These are phyloP conservation scores for Lepiota subincarnata DNA, from an alignment of 768 basidiomycete species.

Conservation along the genomic window DNA sequence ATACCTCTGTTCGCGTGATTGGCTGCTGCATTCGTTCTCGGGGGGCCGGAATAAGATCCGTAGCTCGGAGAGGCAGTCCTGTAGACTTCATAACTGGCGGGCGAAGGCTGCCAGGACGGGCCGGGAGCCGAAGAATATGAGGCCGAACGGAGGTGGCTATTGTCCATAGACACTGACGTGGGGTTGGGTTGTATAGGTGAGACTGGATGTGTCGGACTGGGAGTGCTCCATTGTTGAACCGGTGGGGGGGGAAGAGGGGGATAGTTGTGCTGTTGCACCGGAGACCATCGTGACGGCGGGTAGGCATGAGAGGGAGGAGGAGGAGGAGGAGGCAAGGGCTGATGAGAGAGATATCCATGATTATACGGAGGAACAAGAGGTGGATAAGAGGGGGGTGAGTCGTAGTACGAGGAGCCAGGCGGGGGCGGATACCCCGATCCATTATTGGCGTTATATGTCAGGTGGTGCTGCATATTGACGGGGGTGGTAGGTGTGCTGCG, in stretches of 20 bases:
- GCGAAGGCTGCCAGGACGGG: constrained; percentile 6
- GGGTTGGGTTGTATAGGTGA: constrained; percentile 24
- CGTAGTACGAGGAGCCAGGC: constrained; percentile 35
- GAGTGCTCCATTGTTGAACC: constrained; percentile 5
- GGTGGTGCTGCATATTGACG: constrained; percentile 39
- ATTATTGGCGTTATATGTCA: constrained; percentile 33
- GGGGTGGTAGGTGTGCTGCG: constrained; percentile 35
- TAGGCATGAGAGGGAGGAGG: constrained; percentile 32
- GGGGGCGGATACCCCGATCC: constrained; percentile 28
- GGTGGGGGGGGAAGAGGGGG: neutral
- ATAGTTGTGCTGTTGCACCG: constrained; percentile 14
- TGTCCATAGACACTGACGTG: neutral
- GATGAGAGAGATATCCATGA: constrained; percentile 29
- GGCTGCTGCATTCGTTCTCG: constrained; percentile 21
- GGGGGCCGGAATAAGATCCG: constrained; percentile 22
- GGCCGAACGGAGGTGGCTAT: constrained; percentile 3
- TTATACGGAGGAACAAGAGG: constrained; percentile 35
- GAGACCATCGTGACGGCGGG: constrained; percentile 40
- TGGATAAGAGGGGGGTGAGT: constrained; percentile 36
- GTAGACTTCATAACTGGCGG: constrained; percentile 13
- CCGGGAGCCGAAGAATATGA: constrained; percentile 7
- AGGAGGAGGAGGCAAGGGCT: constrained; percentile 24
- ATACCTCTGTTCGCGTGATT: constrained; percentile 27
- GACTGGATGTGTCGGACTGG: constrained; percentile 24
- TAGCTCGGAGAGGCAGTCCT: constrained; percentile 30